Percentiles rank a stretch among this genome's conserved stretches.
phyloP scores from a whole-genome alignment of 1,139 yeast genomes.

The Candida sanyaensis region DNA sequence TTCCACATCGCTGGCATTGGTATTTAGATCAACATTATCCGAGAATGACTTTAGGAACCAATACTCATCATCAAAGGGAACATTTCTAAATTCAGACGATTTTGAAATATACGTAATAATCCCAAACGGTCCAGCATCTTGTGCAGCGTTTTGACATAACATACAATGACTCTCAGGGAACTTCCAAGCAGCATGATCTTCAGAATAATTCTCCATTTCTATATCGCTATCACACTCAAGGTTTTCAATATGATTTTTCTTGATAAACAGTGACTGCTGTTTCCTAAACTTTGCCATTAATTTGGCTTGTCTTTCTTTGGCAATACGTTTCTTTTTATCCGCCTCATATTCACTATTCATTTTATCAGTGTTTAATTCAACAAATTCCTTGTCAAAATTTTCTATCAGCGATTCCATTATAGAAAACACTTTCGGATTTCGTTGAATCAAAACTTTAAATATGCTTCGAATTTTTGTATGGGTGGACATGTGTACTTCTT shows the following conservation, averaged over 20 bases:
- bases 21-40: constrained; percentile 53
- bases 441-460: constrained; percentile 37
- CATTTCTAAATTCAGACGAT: constrained; percentile 60
- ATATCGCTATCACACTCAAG: constrained; percentile 31
- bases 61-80: constrained; percentile 64
- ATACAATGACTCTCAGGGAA: constrained; percentile 85
- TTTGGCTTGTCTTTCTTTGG: constrained; percentile 70
- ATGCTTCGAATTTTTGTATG: constrained; percentile 60
- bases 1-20: constrained; percentile 24
- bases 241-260: constrained; percentile 41
- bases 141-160: constrained; percentile 82
- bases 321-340: constrained; percentile 66
- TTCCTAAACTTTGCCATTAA: constrained; percentile 75
- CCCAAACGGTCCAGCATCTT: constrained; percentile 74
- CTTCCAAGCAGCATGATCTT: constrained; percentile 52
- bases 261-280: constrained; percentile 74
- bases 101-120: constrained; percentile 61
- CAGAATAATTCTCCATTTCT: constrained; percentile 37
- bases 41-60: constrained; percentile 71
- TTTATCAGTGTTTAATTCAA: constrained; percentile 19
- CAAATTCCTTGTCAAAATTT: constrained; percentile 21
- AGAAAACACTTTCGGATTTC: constrained; percentile 23
- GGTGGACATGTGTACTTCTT: constrained; percentile 40
- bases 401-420: constrained; percentile 22
- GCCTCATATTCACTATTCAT: constrained; percentile 40